Base-by-base conservation (phyloP, 768 basidiomycete species). In the Rhodotorula taiwanensis region DNA sequence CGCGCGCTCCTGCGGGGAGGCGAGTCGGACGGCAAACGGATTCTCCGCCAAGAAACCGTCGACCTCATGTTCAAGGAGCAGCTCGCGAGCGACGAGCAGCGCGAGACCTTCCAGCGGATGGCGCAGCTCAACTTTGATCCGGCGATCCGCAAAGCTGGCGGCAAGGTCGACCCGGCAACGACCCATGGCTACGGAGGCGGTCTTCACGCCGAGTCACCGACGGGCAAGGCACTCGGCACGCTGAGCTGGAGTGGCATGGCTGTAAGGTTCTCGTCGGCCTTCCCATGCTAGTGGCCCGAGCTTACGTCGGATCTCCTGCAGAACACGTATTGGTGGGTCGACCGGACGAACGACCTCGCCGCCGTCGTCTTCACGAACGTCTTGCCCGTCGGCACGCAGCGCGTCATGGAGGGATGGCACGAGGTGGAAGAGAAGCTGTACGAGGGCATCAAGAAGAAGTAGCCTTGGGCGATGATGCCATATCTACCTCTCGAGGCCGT, bases 1-100 rank as follows among this genome's bases (percentile, higher is more conserved):
- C 67, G 70, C 8, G 67, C 61, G n/a, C 42, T 76, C n/a, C 63
- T 75, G 5, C 60, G 49, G n/a, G 56, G 52, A 18, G 63, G 63
- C 4, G 44, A 28, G n/a, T 39, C 51, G 18, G 57, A 58, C 25
- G 56, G 39, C 31, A 49, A 11, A 2, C 44, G 42, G 8, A 50
- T 69, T n/a, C 57, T 64, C 34, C 34, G 55, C 33, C 13, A 7
- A 6, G 60, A 41, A 20, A 69, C 63, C 41, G 67, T 69, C 25
- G 56, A 61, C 11, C 18, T 42, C 20, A 64, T 69, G 63, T 69
- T 64, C 25, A 41, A 52, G 50, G 41, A 42, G 6, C 58, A 58
- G 41, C 50, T 58, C 42, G 4, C 3, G 5, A 16, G 2, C 28
- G 57, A 53, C 16, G 18, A 52, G 33, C 52, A 58, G 41, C 36